These are phyloP conservation scores for Solanum etuberosum DNA, from an alignment of 257 asterid genomes.

Conservation along the genomic window DNA sequence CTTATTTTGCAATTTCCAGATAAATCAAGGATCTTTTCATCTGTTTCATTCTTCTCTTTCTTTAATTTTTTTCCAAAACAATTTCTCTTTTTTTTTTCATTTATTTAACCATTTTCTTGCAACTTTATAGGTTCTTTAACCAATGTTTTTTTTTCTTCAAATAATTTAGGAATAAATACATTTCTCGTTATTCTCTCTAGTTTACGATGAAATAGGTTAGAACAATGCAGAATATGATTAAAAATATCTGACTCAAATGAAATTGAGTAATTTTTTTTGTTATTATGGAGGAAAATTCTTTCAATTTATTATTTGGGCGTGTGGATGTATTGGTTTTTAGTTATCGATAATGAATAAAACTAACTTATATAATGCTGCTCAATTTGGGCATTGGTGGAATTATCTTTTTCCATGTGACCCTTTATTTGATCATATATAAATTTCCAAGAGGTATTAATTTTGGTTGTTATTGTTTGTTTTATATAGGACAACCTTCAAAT, in stretches of 20 bases:
- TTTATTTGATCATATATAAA: background rate
- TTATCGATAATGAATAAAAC: background rate
- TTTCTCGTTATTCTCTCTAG: background rate
- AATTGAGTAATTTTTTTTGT: background rate
- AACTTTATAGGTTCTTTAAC: background rate
- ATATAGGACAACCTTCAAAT: conserved; percentile 18
- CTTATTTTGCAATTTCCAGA: background rate
- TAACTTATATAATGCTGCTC: background rate
- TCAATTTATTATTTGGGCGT: background rate
- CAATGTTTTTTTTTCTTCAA: background rate
- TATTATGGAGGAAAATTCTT: background rate
- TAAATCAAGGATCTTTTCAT: background rate
- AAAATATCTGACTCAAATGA: background rate
- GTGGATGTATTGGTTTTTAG: background rate
- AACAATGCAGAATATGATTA: background rate
- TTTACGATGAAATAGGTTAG: background rate
- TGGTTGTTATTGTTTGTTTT: background rate
- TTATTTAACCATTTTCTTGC: background rate
- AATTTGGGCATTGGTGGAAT: background rate
- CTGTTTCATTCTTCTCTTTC: background rate
- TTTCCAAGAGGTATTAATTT: background rate
- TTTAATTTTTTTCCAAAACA: background rate
- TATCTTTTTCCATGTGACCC: background rate
- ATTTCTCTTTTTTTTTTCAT: background rate
- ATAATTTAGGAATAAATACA: background rate